A percentile compares a stretch with the other conserved stretches of the same genome.
phyloP scores from a whole-genome alignment of 805 yeast species.

The Suhomyces sp. region DNA sequence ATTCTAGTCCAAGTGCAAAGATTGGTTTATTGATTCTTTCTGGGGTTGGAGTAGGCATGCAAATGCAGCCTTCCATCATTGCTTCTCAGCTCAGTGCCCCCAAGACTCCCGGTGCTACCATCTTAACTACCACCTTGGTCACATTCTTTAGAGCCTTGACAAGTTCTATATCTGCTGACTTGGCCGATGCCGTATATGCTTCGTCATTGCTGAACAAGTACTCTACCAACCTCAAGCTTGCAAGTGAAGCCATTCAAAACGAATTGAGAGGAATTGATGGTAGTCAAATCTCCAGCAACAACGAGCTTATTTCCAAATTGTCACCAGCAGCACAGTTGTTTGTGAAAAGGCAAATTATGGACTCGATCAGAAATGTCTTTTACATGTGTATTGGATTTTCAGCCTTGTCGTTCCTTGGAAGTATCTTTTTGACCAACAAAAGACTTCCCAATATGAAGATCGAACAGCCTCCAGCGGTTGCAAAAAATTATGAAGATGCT shows the following conservation, averaged over 20 bases:
- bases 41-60: slow-evolving; percentile 49
- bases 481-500: background rate
- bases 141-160: slow-evolving; percentile 45
- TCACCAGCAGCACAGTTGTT: slow-evolving; percentile 21
- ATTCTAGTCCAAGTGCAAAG: slow-evolving; percentile 32
- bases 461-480: background rate
- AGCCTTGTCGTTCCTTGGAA: slow-evolving; percentile 24
- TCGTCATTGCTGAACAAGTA: slow-evolving; percentile 17
- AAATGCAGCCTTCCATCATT: slow-evolving; percentile 44
- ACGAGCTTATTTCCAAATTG: slow-evolving; percentile 14
- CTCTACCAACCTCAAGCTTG: slow-evolving; percentile 1
- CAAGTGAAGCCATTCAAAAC: slow-evolving; percentile 12
- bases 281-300: slow-evolving; percentile 12
- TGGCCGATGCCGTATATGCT: slow-evolving; percentile 42
- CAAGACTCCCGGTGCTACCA: slow-evolving; percentile 46
- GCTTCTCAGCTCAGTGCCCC: slow-evolving; percentile 51
- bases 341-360: slow-evolving; percentile 33
- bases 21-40: slow-evolving; percentile 46
- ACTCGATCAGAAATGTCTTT: slow-evolving; percentile 37
- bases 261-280: slow-evolving; percentile 18
- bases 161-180: slow-evolving; percentile 42
- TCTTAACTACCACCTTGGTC: slow-evolving; percentile 45
- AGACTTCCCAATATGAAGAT: slow-evolving; percentile 31
- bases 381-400: slow-evolving; percentile 40
- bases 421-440: slow-evolving; percentile 38